Conservation (phyloP, 2,329 filamentous ascomycete genomes). For the Scolecobasidium constrictum region DNA sequence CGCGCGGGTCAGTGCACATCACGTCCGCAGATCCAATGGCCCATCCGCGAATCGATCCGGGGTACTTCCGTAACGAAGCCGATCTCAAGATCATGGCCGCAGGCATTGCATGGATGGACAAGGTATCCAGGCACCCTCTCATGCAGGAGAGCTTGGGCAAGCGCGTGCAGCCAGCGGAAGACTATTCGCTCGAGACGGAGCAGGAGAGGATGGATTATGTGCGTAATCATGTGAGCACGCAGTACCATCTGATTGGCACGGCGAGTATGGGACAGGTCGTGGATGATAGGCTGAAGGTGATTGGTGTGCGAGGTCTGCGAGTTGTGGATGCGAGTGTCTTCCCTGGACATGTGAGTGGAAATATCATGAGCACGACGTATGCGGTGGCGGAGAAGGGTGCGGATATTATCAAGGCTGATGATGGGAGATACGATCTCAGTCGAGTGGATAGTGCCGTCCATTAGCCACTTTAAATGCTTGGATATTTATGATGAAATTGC, state of each 20-base stretch:
- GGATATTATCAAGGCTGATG: conserved; percentile 10
- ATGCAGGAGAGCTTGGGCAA: not conserved
- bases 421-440: conserved; percentile 13
- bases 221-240: not conserved
- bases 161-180: not conserved
- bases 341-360: conserved; percentile 2
- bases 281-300: conserved; percentile 16
- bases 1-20: conserved; percentile 21
- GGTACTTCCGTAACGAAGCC: conserved; percentile 2
- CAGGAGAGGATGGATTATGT: conserved; percentile 2
- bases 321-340: conserved; percentile 20
- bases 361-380: conserved; percentile 7
- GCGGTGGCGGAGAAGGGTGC: conserved; percentile 10
- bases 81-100: not conserved
- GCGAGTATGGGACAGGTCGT: conserved; percentile 19
- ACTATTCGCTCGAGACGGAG: not conserved
- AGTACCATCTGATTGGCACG: conserved; percentile 19
- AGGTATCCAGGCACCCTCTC: not conserved
- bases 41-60: conserved; percentile 3
- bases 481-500: no score
- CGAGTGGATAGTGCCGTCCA: not conserved
- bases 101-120: not conserved
- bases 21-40: not conserved
- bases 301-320: conserved; percentile 17
- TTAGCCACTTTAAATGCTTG: no score